Evolutionary conservation across 2,329 filamentous ascomycete species (phyloP).

Genomic region (Fusarium caatingaense): DNA sequence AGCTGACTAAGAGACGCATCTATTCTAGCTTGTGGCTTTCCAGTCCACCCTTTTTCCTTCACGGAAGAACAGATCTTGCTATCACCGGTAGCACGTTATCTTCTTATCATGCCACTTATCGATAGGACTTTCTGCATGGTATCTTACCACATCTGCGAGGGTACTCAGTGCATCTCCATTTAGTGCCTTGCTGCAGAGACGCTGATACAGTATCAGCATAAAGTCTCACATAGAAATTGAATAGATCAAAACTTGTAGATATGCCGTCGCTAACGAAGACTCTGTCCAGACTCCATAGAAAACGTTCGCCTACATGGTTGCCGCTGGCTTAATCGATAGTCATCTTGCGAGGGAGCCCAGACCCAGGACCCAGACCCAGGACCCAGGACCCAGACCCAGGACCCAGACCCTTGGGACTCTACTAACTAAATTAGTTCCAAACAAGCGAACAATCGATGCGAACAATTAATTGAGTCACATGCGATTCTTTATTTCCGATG

Average conservation of each 20-base stretch:
- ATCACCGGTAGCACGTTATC: not conserved
- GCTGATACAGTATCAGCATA: not conserved
- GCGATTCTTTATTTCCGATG: not conserved
- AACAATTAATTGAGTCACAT: not conserved
- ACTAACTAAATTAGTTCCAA: not conserved
- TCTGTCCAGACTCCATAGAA: not conserved
- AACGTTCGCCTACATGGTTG: not conserved
- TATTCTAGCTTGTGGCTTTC: not conserved
- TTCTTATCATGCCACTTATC: not conserved
- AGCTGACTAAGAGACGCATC: not conserved
- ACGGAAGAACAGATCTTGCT: not conserved
- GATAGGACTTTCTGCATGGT: not conserved
- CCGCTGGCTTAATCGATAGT: too few relatives aligned
- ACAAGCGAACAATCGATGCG: not conserved
- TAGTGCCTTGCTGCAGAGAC: not conserved
- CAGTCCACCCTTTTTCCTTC: too few relatives aligned
- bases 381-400: not conserved
- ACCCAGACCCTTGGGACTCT: not conserved
- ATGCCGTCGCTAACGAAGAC: not conserved
- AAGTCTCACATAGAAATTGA: not conserved
- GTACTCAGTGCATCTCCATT: not conserved
- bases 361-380: not conserved
- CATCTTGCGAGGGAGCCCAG: not conserved
- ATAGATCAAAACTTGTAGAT: fast-evolving
- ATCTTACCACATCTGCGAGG: not conserved